Conservation (phyloP, 345 rosid species). For the Euphorbia lathyris region DNA sequence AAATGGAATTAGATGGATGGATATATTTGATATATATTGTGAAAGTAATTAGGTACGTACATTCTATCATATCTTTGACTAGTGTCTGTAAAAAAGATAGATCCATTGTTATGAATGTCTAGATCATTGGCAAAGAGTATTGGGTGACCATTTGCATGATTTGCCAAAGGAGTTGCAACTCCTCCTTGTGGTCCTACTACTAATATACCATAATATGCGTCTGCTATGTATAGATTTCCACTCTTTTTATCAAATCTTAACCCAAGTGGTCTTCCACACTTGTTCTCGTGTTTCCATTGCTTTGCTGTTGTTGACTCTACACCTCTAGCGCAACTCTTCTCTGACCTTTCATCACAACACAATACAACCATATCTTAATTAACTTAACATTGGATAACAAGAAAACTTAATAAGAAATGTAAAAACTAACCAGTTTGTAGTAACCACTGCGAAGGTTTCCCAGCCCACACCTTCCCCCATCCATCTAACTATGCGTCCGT, state of each 20-base stretch:
- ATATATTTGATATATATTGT: too few relatives aligned
- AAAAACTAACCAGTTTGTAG: conserved; percentile 74
- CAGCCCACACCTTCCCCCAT: conserved; percentile 81
- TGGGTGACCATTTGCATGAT: conserved; percentile 48
- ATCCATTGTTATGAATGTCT: conserved; percentile 80
- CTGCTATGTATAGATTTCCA: conserved; percentile 54
- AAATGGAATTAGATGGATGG: too few relatives aligned
- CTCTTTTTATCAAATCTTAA: conserved; percentile 56
- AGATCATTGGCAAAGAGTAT: conserved; percentile 95
- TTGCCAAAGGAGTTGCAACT: conserved; percentile 66
- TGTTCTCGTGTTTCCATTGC: conserved; percentile 93
- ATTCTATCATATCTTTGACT: conserved; percentile 88
- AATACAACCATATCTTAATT: background rate
- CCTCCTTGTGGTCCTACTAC: conserved; percentile 88
- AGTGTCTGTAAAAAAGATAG: conserved; percentile 91
- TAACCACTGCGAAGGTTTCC: conserved; percentile 80
- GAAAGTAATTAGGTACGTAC: too few relatives aligned
- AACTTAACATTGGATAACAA: too few relatives aligned
- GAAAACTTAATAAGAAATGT: too few relatives aligned
- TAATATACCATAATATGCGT: conserved; percentile 85
- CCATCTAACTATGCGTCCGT: conserved; percentile 94
- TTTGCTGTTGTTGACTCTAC: conserved; percentile 77
- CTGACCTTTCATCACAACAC: conserved; percentile 54
- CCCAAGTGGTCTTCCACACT: conserved; percentile 86
- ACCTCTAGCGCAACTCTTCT: conserved; percentile 66